These are phyloP conservation scores for Suillus occidentalis DNA, from an alignment of 768 basidiomycete species.

Conservation along the genomic window DNA sequence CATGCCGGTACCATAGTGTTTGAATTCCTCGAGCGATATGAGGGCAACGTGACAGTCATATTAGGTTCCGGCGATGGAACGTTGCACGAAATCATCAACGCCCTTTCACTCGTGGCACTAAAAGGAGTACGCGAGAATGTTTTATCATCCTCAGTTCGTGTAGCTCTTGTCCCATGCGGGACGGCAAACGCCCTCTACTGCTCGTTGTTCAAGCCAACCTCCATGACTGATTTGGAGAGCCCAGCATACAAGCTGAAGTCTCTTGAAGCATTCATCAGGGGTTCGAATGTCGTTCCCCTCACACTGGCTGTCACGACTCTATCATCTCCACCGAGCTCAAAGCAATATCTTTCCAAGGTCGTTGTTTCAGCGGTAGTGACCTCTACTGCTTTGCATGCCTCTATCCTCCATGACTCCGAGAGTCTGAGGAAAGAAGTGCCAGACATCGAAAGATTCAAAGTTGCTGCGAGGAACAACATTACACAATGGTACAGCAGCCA, in stretches of 20 bases:
- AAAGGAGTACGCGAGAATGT: conserved; percentile 20
- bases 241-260: conserved; percentile 53
- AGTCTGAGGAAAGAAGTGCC: conserved; percentile 65
- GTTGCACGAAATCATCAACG: conserved; percentile 82
- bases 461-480: conserved; percentile 78
- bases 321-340: conserved; percentile 30
- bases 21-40: conserved; percentile 37
- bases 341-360: conserved; percentile 19
- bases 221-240: conserved; percentile 19
- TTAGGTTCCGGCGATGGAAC: conserved; percentile 91
- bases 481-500: conserved; percentile 65
- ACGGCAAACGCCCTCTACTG: conserved; percentile 94
- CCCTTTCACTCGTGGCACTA: conserved; percentile 37
- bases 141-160: conserved; percentile 30
- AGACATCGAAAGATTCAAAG: conserved; percentile 82
- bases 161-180: conserved; percentile 70
- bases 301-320: conserved; percentile 56
- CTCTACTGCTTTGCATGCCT: conserved; percentile 84
- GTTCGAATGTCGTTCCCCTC: conserved; percentile 41
- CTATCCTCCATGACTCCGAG: conserved; percentile 83
- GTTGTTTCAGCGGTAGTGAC: conserved; percentile 77
- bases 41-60: conserved; percentile 45
- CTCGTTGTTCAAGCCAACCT: conserved; percentile 63
- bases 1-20: conserved; percentile 55
- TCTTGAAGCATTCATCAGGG: conserved; percentile 49